phyloP scores from a whole-genome alignment of 768 basidiomycete species.

The Phylloporus arenicola region DNA sequence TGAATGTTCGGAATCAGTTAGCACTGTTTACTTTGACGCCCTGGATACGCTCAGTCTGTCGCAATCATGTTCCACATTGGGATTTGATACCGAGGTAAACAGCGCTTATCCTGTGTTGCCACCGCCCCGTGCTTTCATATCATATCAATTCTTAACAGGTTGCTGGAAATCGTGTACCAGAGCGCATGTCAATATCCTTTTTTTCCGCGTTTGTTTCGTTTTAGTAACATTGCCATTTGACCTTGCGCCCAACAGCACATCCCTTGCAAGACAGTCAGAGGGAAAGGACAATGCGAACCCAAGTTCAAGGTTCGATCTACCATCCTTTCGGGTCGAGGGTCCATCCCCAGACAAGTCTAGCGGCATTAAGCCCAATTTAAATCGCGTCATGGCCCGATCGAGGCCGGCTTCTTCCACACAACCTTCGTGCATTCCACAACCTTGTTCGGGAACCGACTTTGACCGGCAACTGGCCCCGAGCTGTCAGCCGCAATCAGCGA shows the following conservation, averaged over 20 bases:
- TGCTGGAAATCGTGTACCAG: constrained; percentile 6
- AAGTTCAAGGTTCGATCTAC: constrained; percentile 16
- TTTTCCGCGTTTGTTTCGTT: constrained; percentile 3
- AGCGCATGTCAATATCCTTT: constrained; percentile 11
- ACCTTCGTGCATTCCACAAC: background rate
- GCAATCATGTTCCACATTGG: constrained; percentile 2
- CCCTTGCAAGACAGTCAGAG: constrained; percentile 9
- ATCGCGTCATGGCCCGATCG: constrained; percentile 2
- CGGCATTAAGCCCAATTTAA: background rate
- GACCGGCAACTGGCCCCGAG: constrained; percentile 1
- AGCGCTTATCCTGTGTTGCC: background rate
- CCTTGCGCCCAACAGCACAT: constrained; percentile 1
- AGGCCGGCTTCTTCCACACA: background rate
- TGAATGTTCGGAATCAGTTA: constrained; percentile 8
- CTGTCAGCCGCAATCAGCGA: background rate
- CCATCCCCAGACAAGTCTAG: constrained; percentile 10
- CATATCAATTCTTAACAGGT: constrained; percentile 1
- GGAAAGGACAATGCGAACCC: background rate
- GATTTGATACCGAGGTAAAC: constrained; percentile 10
- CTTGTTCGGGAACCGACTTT: background rate
- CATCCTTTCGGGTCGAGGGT: constrained; percentile 14
- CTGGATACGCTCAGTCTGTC: constrained; percentile 13
- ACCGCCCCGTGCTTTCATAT: constrained; percentile 1
- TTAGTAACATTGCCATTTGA: constrained; percentile 10
- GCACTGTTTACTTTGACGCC: constrained; percentile 24